Percentiles rank a stretch among this genome's conserved stretches.
Evolutionary conservation across 495 filamentous ascomycete genomes (phyloP).

Genomic region (Penicillium tannophilum): DNA sequence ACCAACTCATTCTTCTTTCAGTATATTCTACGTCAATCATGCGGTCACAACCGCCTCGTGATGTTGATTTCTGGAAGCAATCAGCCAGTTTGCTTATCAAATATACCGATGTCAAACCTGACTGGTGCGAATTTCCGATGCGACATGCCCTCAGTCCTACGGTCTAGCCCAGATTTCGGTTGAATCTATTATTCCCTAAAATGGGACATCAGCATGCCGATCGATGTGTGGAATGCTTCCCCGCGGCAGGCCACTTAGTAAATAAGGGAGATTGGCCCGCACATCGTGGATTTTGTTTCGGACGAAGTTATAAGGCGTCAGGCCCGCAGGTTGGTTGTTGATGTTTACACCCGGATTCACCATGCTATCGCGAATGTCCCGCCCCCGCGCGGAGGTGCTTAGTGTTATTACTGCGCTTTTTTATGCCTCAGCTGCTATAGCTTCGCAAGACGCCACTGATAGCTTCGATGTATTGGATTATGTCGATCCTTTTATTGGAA

Average conservation of each 20-base stretch:
- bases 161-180: conserved; percentile 5
- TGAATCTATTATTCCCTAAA: conserved; percentile 11
- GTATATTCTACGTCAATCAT: not conserved
- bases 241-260: conserved; percentile 15
- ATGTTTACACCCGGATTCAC: not conserved
- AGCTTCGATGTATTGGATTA: conserved; percentile 41
- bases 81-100: not conserved
- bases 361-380: not conserved
- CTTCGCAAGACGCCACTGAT: conserved; percentile 8
- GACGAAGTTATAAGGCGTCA: not conserved
- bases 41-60: conserved; percentile 8
- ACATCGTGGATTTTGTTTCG: conserved; percentile 2
- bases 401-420: conserved; percentile 13
- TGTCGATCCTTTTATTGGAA: conserved; percentile 62
- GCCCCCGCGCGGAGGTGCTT: not conserved
- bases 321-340: not conserved
- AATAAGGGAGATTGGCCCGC: conserved; percentile 20
- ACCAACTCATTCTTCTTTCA: not conserved
- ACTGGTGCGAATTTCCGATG: conserved; percentile 9
- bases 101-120: not conserved
- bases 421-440: conserved; percentile 16
- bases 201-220: conserved; percentile 16
- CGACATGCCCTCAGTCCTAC: conserved; percentile 12
- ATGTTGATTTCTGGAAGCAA: not conserved
- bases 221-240: conserved; percentile 25